Evolutionary conservation across 352 stramenopile genomes (phyloP).

Genomic region (Phytophthora crassamura): DNA sequence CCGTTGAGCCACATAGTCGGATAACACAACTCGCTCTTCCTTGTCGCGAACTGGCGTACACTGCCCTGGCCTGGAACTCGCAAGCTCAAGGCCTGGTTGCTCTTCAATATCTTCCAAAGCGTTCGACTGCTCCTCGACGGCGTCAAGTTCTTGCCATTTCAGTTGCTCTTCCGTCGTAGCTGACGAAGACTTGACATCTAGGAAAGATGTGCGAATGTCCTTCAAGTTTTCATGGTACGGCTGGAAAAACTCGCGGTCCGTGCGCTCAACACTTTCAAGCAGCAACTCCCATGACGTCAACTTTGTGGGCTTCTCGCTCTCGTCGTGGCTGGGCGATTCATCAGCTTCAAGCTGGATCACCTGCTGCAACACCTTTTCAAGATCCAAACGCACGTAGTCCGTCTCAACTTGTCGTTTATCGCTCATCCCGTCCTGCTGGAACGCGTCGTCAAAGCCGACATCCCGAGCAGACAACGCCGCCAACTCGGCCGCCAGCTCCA

Average conservation of each 20-base stretch:
- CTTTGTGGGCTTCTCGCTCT: not conserved
- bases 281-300: slow-evolving; percentile 40
- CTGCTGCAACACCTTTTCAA: slow-evolving; percentile 37
- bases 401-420: not conserved
- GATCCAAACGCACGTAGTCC: slow-evolving; percentile 44
- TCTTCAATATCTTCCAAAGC: not conserved
- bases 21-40: not conserved
- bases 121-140: not conserved
- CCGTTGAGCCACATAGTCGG: not conserved
- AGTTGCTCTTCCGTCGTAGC: not conserved
- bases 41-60: not conserved
- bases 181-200: not conserved
- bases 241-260: slow-evolving; percentile 52
- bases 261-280: slow-evolving; percentile 43
- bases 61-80: not conserved
- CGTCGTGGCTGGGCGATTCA: not conserved
- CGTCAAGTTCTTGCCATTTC: not conserved
- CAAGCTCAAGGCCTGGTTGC: not conserved
- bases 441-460: slow-evolving; percentile 26
- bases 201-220: slow-evolving; percentile 36
- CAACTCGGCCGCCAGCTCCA: slow-evolving; percentile 49
- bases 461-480: slow-evolving; percentile 28
- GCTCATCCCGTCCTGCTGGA: not conserved
- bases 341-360: not conserved
- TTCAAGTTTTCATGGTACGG: slow-evolving; percentile 36